phyloP scores from a whole-genome alignment of 768 basidiomycete genomes.

The Tricholoma furcatifolium region DNA sequence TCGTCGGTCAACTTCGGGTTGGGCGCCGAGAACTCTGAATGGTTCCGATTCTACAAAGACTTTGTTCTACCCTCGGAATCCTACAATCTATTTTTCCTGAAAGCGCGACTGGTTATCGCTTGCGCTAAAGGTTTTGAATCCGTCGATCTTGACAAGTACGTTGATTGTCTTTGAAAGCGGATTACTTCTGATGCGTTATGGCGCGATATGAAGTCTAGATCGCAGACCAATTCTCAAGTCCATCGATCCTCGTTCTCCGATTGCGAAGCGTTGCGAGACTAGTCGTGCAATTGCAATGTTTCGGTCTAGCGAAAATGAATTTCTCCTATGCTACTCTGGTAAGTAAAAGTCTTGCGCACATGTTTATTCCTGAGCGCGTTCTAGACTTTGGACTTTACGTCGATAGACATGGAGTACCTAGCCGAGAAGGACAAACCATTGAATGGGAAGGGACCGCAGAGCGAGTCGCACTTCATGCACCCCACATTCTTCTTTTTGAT shows the following conservation, averaged over 20 bases:
- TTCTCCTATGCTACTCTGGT: conserved; percentile 93
- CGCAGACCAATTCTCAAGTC: conserved; percentile 84
- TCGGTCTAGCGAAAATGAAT: conserved; percentile 86
- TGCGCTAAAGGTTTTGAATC: conserved; percentile 95
- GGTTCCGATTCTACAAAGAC: conserved; percentile 93
- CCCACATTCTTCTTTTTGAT: conserved; percentile 88
- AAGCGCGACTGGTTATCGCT: conserved; percentile 86
- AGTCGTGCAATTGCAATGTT: conserved; percentile 92
- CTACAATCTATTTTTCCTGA: conserved; percentile 86
- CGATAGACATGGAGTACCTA: conserved; percentile 85
- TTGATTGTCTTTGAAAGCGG: background rate
- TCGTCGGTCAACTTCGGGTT: conserved; percentile 74
- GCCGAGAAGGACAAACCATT: conserved; percentile 63
- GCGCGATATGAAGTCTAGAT: conserved; percentile 54
- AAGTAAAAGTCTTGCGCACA: conserved; percentile 18
- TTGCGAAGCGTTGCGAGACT: conserved; percentile 84
- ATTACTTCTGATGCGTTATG: background rate
- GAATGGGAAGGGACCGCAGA: conserved; percentile 96
- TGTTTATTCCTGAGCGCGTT: conserved; percentile 6
- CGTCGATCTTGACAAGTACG: conserved; percentile 90
- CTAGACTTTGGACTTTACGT: conserved; percentile 93
- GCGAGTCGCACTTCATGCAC: conserved; percentile 84
- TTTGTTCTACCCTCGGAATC: conserved; percentile 91
- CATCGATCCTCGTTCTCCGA: conserved; percentile 59
- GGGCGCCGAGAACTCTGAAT: conserved; percentile 80